These are phyloP conservation scores for Geranomyces michiganensis DNA, from an alignment of 192 early-diverging fungal species.

Conservation along the genomic window DNA sequence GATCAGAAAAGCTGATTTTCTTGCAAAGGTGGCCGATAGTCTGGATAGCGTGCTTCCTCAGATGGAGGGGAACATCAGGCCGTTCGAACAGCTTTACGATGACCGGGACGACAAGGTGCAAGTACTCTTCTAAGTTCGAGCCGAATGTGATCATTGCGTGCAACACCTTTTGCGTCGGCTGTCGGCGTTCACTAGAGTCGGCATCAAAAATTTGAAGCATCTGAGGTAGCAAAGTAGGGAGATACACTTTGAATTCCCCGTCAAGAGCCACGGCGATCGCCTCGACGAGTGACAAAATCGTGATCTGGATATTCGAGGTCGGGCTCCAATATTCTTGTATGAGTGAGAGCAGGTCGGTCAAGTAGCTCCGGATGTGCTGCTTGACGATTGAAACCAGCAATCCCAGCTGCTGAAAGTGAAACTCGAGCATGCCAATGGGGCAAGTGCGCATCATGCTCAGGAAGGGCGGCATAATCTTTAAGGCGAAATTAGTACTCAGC, in stretches of 20 bases:
- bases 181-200: slow-evolving; percentile 71
- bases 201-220: slow-evolving; percentile 84
- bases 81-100: slow-evolving; percentile 81
- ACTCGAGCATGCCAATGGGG: slow-evolving; percentile 77
- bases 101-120: slow-evolving; percentile 86
- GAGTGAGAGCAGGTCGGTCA: slow-evolving; percentile 78
- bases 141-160: slow-evolving; percentile 83
- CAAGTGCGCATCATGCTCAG: slow-evolving; percentile 84
- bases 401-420: slow-evolving; percentile 88
- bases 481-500: neutral
- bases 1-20: slow-evolving; percentile 79
- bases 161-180: slow-evolving; percentile 67
- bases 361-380: slow-evolving; percentile 86
- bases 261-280: slow-evolving; percentile 81
- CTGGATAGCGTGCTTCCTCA: slow-evolving; percentile 69
- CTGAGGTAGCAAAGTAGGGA: slow-evolving; percentile 78
- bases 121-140: slow-evolving; percentile 86
- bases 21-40: slow-evolving; percentile 74
- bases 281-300: slow-evolving; percentile 84
- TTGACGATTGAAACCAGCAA: slow-evolving; percentile 81
- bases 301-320: slow-evolving; percentile 72
- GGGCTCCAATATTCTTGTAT: slow-evolving; percentile 78
- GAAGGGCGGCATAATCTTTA: slow-evolving; percentile 85
- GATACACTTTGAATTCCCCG: slow-evolving; percentile 84
- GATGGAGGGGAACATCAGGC: slow-evolving; percentile 57